Evolutionary conservation across 345 rosid genomes (phyloP), one percentile per base, ranked within the genome.

Genomic region (Erysimum cheiranthoides): DNA sequence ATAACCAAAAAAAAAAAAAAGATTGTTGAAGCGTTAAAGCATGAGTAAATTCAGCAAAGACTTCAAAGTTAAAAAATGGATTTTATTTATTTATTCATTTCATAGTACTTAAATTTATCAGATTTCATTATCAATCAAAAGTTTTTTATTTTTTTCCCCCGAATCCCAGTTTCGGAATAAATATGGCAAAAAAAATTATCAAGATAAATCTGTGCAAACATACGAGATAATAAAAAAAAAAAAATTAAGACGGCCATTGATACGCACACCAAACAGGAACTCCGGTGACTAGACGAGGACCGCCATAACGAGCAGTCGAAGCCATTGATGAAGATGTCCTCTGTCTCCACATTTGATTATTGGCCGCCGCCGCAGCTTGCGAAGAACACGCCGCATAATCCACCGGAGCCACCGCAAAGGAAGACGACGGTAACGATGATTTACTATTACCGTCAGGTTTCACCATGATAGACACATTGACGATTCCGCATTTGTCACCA

Each of bases 401-500:
- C 9, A 67, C 35, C 31, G 64, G 43, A 60, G 63, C 30, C 32
- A 34, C 5, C 36, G 25, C 4, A 42, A 36, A 31, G 30, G 54
- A 30, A 5, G 78, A 17, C 5, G 72, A 21, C 18, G 71, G 63
- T 38, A 57, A 40, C 4, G 53, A 21, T 3, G 49, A 27, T 69
- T 63, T 54, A 34, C 70, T 62, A 7, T 11, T 56, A 56, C 9
- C 27, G 35, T 74, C 68, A 2, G 61, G 68, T 70, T 75, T 86
- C 10, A 87, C 85, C 69, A 83, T 83, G 1, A 88, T 87, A 0
- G 96, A 93, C 1, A 93, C 73, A 62, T 93, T 89, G 0, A 93
- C 51, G 32, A 93, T 84, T 0, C 96, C 93, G 3, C 86, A 81
- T 74, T 74, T 83, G 2, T 74, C 61, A 16, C 91, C 83, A 14